Conservation (phyloP, 2,329 filamentous ascomycete species). For the Colletotrichum sansevieriae region DNA sequence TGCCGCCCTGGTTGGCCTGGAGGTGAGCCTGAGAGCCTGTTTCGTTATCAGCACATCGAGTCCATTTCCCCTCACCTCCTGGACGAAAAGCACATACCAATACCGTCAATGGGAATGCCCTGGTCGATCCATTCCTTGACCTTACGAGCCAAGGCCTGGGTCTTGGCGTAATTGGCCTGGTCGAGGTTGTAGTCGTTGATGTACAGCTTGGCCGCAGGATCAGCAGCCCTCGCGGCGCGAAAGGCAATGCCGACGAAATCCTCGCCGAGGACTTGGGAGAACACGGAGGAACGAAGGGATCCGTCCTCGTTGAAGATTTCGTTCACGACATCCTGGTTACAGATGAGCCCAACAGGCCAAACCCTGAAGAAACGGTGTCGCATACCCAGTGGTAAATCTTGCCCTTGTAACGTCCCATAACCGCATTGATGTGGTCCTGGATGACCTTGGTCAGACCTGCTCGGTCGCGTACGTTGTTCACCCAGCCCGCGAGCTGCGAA, state of each 20-base stretch:
- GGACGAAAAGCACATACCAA: conserved; percentile 51
- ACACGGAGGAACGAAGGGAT: conserved; percentile 70
- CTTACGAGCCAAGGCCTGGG: conserved; percentile 65
- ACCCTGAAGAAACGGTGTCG: background rate
- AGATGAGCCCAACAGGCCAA: background rate
- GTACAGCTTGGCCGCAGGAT: conserved; percentile 77
- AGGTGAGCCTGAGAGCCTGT: conserved; percentile 68
- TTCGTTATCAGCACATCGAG: background rate
- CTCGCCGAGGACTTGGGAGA: conserved; percentile 77
- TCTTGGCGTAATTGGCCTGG: conserved; percentile 69
- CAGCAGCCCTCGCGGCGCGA: conserved; percentile 73
- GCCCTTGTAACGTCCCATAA: conserved; percentile 72
- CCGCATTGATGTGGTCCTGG: conserved; percentile 69
- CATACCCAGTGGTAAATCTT: conserved; percentile 69
- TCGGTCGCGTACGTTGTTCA: conserved; percentile 66
- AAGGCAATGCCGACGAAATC: conserved; percentile 79
- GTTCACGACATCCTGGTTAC: conserved; percentile 69
- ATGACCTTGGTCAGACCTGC: conserved; percentile 67
- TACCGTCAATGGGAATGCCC: conserved; percentile 75
- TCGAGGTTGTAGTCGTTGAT: conserved; percentile 83
- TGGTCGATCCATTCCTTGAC: conserved; percentile 74
- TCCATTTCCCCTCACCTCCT: no score
- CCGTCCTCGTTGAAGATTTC: conserved; percentile 75
- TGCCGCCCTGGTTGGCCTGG: conserved; percentile 57
- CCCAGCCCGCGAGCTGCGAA: conserved; percentile 70